Base-by-base conservation (phyloP, 108 stramenopile species). In the Hondaea fermentalgiana region DNA sequence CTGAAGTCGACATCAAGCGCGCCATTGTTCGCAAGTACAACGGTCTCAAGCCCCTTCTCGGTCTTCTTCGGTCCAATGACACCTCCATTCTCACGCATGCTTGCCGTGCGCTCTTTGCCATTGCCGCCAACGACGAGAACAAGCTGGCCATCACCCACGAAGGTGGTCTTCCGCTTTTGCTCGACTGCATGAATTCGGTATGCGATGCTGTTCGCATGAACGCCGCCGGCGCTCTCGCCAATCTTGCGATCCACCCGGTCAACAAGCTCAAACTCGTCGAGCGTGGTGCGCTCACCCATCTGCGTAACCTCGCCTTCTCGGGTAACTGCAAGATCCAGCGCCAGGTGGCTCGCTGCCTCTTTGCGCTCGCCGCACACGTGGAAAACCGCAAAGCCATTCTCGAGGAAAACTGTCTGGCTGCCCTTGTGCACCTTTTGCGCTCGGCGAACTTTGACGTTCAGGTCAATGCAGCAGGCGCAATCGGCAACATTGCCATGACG, bases 401-500 rank as follows among this genome's bases (percentile, higher is more conserved):
- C 51, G 76, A 83, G 23, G 76, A 83, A 45, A 43, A 23, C 76
- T 83, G 76, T 23, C 76, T 83, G 19, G 76, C 6, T 12, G 76
- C 76, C 28, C 76, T 83, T 12, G 76, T 83, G 0, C n/a, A 25
- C 45, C 76, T 83, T 17, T 53, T 83, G 49, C 45, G 12, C 51
- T 83, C 76, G 12, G 6, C 12, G 45, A 83, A 53, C 51, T 25
- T 28, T 17, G 76, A 83, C 51, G 76, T 83, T 17, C 76, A 83
- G 4, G 49, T 83, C 76, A 83, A 83, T 35, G 45, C 76, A 6
- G 76, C 76, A 6, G 76, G 76, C 19, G 76, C 76, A 6, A 83
- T 83, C 12, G 76, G 76, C 51, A 83, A 83, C 76, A 83, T 83
- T 35, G 76, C 76, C 49, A 83, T 83, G 76, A 83, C 76, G 43